Evolutionary conservation across 768 basidiomycete species (phyloP).

Genomic region (Strobilomyces confusus): DNA sequence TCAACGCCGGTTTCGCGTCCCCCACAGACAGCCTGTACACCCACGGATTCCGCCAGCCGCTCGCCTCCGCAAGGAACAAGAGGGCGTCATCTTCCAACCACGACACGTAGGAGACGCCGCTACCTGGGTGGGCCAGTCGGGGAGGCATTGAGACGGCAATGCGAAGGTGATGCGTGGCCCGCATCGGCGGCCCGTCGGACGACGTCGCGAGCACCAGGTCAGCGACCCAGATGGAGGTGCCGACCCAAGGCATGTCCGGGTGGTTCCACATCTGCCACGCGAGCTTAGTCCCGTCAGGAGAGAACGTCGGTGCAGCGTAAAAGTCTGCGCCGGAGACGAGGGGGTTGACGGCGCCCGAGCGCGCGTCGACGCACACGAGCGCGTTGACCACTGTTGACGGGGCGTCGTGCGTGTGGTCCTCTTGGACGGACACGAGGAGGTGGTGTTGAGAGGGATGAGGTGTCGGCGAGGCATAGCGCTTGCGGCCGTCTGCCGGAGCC

Average conservation of each 20-base stretch:
- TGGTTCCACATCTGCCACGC: slow-evolving; percentile 2
- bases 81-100: not conserved
- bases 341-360: not conserved
- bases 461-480: slow-evolving; percentile 1
- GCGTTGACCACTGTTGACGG: not conserved
- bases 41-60: slow-evolving; percentile 6
- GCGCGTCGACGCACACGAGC: not conserved
- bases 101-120: slow-evolving; percentile 1
- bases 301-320: not conserved
- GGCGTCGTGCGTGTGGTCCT: not conserved
- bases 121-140: not conserved
- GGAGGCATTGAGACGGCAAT: not conserved
- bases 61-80: slow-evolving; percentile 3
- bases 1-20: not conserved
- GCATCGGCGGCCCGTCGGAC: not conserved
- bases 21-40: not conserved
- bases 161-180: not conserved
- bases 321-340: slow-evolving; percentile 2
- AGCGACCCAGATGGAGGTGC: not conserved
- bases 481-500: not conserved
- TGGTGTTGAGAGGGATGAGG: not conserved
- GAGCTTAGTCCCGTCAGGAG: slow-evolving; percentile 1
- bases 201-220: not conserved
- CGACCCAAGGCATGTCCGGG: slow-evolving; percentile 3
- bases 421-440: slow-evolving; percentile 1